Percentiles rank a stretch among this genome's conserved stretches.
Evolutionary conservation across 2,329 filamentous ascomycete genomes (phyloP).

Genomic region (Polytolypa hystricis): DNA sequence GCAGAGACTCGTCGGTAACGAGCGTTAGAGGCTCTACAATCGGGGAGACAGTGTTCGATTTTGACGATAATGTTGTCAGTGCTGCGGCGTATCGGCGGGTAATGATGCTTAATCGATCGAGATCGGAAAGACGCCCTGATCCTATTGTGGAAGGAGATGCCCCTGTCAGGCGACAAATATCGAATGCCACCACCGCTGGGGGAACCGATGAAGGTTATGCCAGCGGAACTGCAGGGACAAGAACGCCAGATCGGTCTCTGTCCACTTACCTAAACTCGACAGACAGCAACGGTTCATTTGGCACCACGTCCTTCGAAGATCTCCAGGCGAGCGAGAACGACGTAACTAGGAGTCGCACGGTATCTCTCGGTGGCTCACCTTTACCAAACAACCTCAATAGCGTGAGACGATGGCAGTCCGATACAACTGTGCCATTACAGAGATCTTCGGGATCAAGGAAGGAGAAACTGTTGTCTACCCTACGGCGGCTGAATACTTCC

Average conservation of each 20-base stretch:
- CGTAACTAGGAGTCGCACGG: background rate
- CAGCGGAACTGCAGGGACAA: slow-evolving; percentile 12
- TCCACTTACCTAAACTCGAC: slow-evolving; percentile 7
- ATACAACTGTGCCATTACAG: background rate
- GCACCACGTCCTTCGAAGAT: background rate
- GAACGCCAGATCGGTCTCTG: slow-evolving; percentile 9
- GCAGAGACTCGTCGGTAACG: slow-evolving; percentile 17
- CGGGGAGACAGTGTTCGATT: slow-evolving; percentile 23
- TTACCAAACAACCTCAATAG: background rate
- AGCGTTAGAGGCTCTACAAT: slow-evolving; percentile 19
- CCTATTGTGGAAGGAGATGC: background rate
- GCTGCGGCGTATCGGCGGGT: slow-evolving; percentile 18
- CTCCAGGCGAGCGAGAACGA: background rate
- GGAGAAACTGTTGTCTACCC: slow-evolving; percentile 5
- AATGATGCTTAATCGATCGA: slow-evolving; percentile 10
- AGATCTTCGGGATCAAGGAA: slow-evolving; percentile 4
- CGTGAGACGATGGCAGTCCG: slow-evolving; percentile 3
- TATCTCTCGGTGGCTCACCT: background rate
- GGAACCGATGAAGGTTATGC: slow-evolving; percentile 20
- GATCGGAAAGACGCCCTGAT: slow-evolving; percentile 6
- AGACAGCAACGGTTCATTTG: background rate
- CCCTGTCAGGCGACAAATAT: slow-evolving; percentile 6
- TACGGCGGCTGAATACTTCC: slow-evolving; percentile 6
- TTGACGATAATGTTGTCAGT: slow-evolving; percentile 20
- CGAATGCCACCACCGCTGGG: slow-evolving; percentile 13